A percentile compares a stretch with the other conserved stretches of the same genome.
phyloP scores from a whole-genome alignment of 2,329 filamentous ascomycete genomes.

The Mycosphaerella arachidis region DNA sequence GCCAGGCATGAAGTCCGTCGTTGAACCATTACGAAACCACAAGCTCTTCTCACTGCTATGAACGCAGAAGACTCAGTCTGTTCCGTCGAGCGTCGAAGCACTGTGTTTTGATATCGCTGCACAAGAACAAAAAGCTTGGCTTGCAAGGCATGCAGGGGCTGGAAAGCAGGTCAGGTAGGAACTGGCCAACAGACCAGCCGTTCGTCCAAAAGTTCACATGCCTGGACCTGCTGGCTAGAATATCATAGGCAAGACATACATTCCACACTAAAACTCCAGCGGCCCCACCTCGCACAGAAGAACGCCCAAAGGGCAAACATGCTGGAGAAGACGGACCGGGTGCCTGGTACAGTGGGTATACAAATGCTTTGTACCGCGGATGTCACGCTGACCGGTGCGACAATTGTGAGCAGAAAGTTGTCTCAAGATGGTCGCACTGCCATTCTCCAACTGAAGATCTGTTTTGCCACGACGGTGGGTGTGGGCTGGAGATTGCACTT shows the following conservation, averaged over 20 bases:
- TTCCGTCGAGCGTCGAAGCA: background rate
- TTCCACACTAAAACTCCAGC: background rate
- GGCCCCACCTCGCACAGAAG: background rate
- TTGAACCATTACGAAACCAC: background rate
- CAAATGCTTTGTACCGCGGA: background rate
- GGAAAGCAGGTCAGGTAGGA: background rate
- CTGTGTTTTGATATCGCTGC: background rate
- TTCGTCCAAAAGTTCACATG: constrained; percentile 1
- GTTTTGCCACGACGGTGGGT: background rate
- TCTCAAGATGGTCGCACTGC: background rate
- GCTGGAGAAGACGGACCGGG: background rate
- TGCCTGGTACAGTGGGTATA: background rate
- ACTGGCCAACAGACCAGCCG: background rate
- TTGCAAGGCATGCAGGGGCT: background rate
- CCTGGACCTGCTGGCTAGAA: background rate
- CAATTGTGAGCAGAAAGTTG: background rate
- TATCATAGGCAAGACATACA: constrained; percentile 2
- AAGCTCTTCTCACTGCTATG: background rate
- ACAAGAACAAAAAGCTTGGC: background rate
- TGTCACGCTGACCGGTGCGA: background rate
- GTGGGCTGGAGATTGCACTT: background rate
- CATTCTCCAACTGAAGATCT: background rate
- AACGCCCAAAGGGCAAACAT: background rate
- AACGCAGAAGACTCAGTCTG: background rate
- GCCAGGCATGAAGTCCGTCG: background rate